phyloP scores from a whole-genome alignment of 2,329 filamentous ascomycete genomes.

The Hirsutella rhossiliensis region DNA sequence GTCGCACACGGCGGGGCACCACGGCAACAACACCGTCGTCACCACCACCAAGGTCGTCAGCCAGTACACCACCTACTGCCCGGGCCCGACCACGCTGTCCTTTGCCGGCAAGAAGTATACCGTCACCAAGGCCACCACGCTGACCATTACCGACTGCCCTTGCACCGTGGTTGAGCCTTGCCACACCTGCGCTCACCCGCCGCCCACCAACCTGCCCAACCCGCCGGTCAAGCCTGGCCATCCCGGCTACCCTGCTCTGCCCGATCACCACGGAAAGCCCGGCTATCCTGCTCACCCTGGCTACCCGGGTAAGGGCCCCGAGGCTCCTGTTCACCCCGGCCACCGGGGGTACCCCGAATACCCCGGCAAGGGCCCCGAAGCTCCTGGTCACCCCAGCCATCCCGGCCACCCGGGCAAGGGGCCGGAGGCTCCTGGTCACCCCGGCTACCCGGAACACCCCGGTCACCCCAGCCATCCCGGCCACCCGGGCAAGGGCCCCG shows the following conservation, averaged over 20 bases:
- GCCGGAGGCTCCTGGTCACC: too few relatives aligned
- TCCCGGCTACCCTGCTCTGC: background rate
- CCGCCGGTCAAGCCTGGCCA: slow-evolving; percentile 1
- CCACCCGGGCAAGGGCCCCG: too few relatives aligned
- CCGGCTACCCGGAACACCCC: too few relatives aligned
- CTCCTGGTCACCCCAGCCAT: background rate
- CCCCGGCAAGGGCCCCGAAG: background rate
- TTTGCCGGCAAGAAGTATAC: slow-evolving; percentile 39
- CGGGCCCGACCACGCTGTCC: slow-evolving; percentile 37
- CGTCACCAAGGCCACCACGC: slow-evolving; percentile 38
- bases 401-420: too few relatives aligned
- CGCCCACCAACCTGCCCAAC: slow-evolving; percentile 5
- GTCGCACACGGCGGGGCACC: background rate
- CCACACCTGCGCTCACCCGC: slow-evolving; percentile 1
- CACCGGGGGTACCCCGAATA: background rate
- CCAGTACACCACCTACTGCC: slow-evolving; percentile 28
- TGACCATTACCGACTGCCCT: slow-evolving; percentile 43
- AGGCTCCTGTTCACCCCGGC: background rate
- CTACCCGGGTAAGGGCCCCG: background rate
- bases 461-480: too few relatives aligned
- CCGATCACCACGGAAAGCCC: background rate
- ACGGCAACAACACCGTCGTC: slow-evolving; percentile 11
- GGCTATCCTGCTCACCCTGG: background rate
- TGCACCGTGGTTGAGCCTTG: slow-evolving; percentile 28
- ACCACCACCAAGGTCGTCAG: slow-evolving; percentile 22